phyloP scores from a whole-genome alignment of 495 filamentous ascomycete genomes.

The Daldinia vernicosa region DNA sequence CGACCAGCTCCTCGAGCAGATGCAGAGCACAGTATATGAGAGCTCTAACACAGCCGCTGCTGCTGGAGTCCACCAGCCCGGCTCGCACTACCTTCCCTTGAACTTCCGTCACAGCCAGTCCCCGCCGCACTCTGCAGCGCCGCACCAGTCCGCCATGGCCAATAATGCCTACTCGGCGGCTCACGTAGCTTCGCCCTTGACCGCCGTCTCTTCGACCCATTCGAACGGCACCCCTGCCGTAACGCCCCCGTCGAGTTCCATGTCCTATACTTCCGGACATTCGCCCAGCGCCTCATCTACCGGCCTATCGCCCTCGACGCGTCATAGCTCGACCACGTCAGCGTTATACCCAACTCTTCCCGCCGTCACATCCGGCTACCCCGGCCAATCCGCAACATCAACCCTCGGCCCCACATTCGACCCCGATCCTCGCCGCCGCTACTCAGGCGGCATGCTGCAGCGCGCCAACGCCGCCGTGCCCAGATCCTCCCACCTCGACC shows the following conservation, averaged over 20 bases:
- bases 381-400: constrained; percentile 70
- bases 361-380: constrained; percentile 72
- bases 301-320: constrained; percentile 71
- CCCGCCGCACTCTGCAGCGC: constrained; percentile 66
- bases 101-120: constrained; percentile 77
- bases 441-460: constrained; percentile 88
- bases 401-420: constrained; percentile 86
- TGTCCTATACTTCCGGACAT: constrained; percentile 85
- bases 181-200: constrained; percentile 67
- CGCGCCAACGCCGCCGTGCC: constrained; percentile 64
- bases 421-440: constrained; percentile 80
- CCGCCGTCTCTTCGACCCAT: constrained; percentile 62
- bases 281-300: constrained; percentile 76
- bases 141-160: constrained; percentile 56
- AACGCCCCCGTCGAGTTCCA: constrained; percentile 86
- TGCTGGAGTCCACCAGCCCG: constrained; percentile 74
- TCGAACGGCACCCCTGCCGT: constrained; percentile 79
- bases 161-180: constrained; percentile 60
- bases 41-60: constrained; percentile 80
- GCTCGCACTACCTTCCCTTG: constrained; percentile 54
- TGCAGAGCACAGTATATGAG: constrained; percentile 94
- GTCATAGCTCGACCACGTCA: constrained; percentile 65
- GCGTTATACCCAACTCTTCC: constrained; percentile 87
- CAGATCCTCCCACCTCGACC: constrained; percentile 54
- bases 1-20: constrained; percentile 92